phyloP scores from a whole-genome alignment of 73 alveolate genomes.

The Paramecium biaurelia region DNA sequence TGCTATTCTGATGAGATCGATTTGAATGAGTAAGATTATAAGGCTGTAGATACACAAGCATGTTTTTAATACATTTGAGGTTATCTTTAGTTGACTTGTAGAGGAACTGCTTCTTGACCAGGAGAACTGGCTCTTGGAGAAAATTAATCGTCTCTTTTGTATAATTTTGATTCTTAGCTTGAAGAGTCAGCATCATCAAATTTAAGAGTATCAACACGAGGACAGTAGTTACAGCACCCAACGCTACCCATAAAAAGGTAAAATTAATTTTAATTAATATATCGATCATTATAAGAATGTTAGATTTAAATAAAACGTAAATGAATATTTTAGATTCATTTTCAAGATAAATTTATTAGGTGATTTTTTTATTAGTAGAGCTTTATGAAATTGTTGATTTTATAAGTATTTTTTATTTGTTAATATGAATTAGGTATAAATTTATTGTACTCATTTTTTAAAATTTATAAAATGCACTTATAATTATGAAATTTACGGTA shows the following conservation, averaged over 20 bases:
- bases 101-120: neutral
- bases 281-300: neutral
- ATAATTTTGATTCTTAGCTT: neutral
- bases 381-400: neutral
- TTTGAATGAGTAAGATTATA: neutral
- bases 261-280: neutral
- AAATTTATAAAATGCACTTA: no score
- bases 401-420: no score
- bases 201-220: neutral
- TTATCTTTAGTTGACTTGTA: neutral
- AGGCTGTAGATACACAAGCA: neutral
- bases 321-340: neutral
- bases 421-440: no score
- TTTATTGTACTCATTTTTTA: no score
- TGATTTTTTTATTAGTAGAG: neutral
- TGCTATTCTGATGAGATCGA: neutral
- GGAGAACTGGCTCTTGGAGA: neutral
- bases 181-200: neutral
- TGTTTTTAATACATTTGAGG: neutral
- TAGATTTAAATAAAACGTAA: neutral
- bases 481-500: no score
- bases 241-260: neutral
- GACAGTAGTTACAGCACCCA: neutral
- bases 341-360: neutral
- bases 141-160: neutral